Evolutionary conservation across 306 rosid species (phyloP), one percentile per base, ranked within the genome.

Genomic region (Mucuna pruriens): DNA sequence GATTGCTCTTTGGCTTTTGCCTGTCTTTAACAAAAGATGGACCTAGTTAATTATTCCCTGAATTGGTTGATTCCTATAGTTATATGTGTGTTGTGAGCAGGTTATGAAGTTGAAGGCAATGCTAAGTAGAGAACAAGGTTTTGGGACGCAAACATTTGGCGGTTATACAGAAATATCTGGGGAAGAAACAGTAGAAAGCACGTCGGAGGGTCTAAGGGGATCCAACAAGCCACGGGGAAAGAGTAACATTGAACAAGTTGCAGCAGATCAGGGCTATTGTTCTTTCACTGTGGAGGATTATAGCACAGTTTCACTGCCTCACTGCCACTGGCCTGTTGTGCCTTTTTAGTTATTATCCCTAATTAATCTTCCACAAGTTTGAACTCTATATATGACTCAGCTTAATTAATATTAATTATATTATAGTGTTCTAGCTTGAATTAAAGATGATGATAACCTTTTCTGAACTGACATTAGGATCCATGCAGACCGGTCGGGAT

Each of bases 141-240:
- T 65, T 0, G 83, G 85, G 86, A 88, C 85, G 39, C 92, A 87
- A 52, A 84, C 76, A 31, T 90, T 89, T 2, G 58, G 74, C 5
- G 90, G 79, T 38, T 85, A 85, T 81, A 79, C 86, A 4, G 91
- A 85, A 19, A 71, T 89, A 52, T 91, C 90, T 5, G 90, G 90
- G 33, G 91, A 88, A 78, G 94, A 89, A 78, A 91, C 90, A 5
- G 92, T 76, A 42, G 94, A 89, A 55, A 84, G 91, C 86, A 80
- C 88, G 1, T 85, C 91, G 17, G 88, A 63, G 0, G 82, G 72
- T 33, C 70, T 80, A 26, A 81, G 80, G 9, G 85, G 88, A 82
- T 77, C 87, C 5, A 72, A 81, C 79, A 81, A 86, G 81, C 58
- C 79, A 71, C 49, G 46, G 76, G 84, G 89, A 45, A 70, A 63